These are phyloP conservation scores for Barnettozyma sucrosica DNA, from an alignment of 805 yeast genomes.

Conservation along the genomic window DNA sequence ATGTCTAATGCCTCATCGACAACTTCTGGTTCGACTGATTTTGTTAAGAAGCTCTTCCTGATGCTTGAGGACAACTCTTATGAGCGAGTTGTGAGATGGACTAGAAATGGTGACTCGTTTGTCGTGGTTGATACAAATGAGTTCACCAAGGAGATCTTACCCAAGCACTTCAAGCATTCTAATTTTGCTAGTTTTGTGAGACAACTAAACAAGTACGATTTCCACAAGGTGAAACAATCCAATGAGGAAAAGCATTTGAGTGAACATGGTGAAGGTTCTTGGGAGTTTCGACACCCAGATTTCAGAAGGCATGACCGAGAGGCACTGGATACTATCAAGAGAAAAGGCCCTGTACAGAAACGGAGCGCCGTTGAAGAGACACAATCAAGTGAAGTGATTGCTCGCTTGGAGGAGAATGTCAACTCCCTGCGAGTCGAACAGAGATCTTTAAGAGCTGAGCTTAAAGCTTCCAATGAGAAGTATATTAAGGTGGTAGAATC, in stretches of 20 bases:
- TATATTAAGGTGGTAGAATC: conserved; percentile 62
- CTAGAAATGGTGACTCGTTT: conserved; percentile 77
- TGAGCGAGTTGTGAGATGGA: conserved; percentile 77
- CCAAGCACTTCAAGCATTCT: conserved; percentile 89
- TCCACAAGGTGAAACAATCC: conserved; percentile 84
- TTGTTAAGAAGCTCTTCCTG: conserved; percentile 70
- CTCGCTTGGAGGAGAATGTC: conserved; percentile 18
- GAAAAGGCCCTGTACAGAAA: conserved; percentile 65
- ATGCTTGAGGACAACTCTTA: conserved; percentile 84
- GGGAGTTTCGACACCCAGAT: conserved; percentile 95
- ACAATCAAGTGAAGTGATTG: conserved; percentile 14
- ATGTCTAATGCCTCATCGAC: conserved; percentile 23
- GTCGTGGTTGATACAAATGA: conserved; percentile 86
- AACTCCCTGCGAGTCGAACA: conserved; percentile 25
- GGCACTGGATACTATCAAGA: conserved; percentile 79
- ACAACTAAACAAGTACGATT: conserved; percentile 93
- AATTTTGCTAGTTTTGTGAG: conserved; percentile 94
- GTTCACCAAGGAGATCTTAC: conserved; percentile 82
- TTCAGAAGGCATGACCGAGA: conserved; percentile 71
- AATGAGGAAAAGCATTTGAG: conserved; percentile 50
- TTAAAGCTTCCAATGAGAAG: conserved; percentile 43
- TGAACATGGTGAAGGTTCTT: conserved; percentile 70
- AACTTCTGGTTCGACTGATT: conserved; percentile 57
- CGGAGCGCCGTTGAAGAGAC: conserved; percentile 29
- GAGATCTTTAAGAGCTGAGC: conserved; percentile 30